Evolutionary conservation across 2,329 filamentous ascomycete genomes (phyloP).

Genomic region (Neofusicoccum umdonicola): DNA sequence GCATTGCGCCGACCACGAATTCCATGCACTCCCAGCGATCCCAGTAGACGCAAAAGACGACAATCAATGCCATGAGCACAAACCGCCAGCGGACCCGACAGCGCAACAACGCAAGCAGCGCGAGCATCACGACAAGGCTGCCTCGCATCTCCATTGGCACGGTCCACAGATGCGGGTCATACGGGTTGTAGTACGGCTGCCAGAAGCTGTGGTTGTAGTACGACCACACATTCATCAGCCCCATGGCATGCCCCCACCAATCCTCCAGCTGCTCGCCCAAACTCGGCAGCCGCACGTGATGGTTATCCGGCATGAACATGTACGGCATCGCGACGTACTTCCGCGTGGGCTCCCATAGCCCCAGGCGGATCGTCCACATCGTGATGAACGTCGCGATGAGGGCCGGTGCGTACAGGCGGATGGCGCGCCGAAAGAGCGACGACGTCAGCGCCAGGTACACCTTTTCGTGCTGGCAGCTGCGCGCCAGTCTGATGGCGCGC

Average conservation of each 20-base stretch:
- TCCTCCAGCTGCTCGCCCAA: background rate
- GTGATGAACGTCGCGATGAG: conserved; percentile 34
- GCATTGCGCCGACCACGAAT: background rate
- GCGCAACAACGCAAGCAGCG: conserved; percentile 30
- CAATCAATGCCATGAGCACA: background rate
- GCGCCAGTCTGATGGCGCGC: conserved; percentile 32
- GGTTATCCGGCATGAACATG: background rate
- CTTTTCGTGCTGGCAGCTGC: conserved; percentile 37
- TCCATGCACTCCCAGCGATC: background rate
- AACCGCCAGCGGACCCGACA: background rate
- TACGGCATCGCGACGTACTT: background rate
- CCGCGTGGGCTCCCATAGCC: background rate
- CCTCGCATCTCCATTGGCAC: conserved; percentile 47
- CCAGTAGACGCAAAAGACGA: background rate
- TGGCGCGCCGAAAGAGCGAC: conserved; percentile 43
- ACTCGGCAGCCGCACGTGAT: background rate
- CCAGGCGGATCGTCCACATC: background rate
- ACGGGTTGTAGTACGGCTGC: conserved; percentile 4
- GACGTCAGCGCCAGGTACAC: conserved; percentile 39
- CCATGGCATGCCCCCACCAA: background rate
- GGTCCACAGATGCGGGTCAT: conserved; percentile 43
- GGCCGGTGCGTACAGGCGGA: conserved; percentile 31
- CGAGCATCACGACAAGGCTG: conserved; percentile 45
- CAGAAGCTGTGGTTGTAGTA: conserved; percentile 2
- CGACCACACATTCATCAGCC: background rate